phyloP scores from a whole-genome alignment of 805 yeast genomes.

The Saturnispora quitensis region DNA sequence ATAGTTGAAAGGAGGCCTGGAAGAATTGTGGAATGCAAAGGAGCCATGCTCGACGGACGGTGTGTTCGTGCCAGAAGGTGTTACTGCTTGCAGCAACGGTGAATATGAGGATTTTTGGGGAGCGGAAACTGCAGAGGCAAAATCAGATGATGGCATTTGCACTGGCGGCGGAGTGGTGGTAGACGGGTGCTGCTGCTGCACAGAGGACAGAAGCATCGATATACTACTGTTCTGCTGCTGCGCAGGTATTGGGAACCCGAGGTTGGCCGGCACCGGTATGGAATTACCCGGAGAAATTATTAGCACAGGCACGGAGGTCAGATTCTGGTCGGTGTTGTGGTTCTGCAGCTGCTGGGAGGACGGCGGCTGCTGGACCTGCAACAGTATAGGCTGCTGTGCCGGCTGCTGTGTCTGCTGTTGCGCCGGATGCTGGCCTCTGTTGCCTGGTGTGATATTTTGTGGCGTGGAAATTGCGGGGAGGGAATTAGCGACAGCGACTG shows the following conservation, averaged over 20 bases:
- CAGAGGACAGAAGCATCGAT: neutral
- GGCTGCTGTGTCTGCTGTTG: constrained; percentile 9
- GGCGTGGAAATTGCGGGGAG: constrained; percentile 3
- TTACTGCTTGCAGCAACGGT: neutral
- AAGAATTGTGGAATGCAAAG: neutral
- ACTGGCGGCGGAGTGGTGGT: neutral
- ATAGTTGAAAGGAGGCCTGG: constrained; percentile 8
- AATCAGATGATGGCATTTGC: constrained; percentile 1
- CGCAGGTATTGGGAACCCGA: neutral
- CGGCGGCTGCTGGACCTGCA: constrained; percentile 5
- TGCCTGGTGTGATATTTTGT: neutral
- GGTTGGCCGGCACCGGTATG: constrained; percentile 4
- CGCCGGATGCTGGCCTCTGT: constrained; percentile 12
- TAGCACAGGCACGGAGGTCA: neutral
- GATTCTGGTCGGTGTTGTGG: neutral
- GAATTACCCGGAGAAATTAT: neutral
- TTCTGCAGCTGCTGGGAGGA: constrained; percentile 1
- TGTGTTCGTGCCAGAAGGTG: neutral
- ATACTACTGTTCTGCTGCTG: neutral
- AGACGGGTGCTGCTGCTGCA: neutral
- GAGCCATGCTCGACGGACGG: neutral
- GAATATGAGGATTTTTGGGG: neutral
- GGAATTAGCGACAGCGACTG: neutral
- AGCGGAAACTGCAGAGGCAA: neutral
- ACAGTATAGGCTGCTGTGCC: constrained; percentile 7